A percentile compares a stretch with the other conserved stretches of the same genome.
These are phyloP conservation scores for Perkinsus marinus DNA, from an alignment of 169 alveolate species.

Conservation along the genomic window DNA sequence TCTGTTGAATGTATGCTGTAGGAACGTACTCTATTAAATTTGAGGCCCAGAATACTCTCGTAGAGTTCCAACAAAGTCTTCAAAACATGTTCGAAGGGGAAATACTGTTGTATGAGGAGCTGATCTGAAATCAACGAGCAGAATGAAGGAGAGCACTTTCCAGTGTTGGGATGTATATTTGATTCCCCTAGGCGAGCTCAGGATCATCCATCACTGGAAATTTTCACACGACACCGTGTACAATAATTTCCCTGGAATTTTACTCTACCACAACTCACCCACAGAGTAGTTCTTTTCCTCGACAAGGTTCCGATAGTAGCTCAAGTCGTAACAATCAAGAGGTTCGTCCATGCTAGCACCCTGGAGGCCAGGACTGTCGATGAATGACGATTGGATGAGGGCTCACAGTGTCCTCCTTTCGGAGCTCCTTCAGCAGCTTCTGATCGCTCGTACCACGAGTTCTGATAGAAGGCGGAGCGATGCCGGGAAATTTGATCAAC, in stretches of 20 bases:
- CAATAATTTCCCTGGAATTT: too few relatives aligned
- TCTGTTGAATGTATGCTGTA: too few relatives aligned
- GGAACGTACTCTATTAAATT: slow-evolving; percentile 1
- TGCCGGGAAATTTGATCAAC: too few relatives aligned
- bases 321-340: not conserved
- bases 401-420: not conserved
- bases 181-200: too few relatives aligned
- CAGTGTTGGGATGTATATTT: too few relatives aligned
- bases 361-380: not conserved
- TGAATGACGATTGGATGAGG: not conserved
- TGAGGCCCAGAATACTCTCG: not conserved
- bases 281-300: not conserved
- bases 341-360: not conserved
- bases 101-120: not conserved
- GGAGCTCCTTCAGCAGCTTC: not conserved
- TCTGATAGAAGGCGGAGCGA: too few relatives aligned
- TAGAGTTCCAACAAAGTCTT: not conserved
- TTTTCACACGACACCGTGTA: too few relatives aligned
- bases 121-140: not conserved
- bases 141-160: not conserved
- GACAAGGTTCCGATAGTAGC: not conserved
- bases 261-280: too few relatives aligned
- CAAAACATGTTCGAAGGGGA: not conserved
- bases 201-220: too few relatives aligned
- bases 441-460: not conserved